Percentiles rank a stretch among this genome's conserved stretches.
These are phyloP conservation scores for Lentinula edodes DNA, from an alignment of 768 basidiomycete genomes.

Conservation along the genomic window DNA sequence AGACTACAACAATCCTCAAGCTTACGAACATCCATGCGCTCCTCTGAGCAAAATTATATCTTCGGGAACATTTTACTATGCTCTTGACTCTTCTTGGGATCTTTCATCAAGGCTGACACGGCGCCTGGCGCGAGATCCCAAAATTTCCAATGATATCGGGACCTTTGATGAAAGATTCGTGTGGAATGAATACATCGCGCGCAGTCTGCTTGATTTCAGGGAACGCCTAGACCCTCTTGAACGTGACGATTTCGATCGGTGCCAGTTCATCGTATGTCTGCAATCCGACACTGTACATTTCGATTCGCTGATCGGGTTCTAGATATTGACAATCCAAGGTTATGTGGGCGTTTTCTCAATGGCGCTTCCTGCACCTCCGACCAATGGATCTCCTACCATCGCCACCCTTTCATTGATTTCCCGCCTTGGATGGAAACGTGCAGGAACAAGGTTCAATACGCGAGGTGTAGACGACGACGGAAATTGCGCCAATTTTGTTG, in stretches of 20 bases:
- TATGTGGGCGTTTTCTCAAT: slow-evolving; percentile 83
- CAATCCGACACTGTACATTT: slow-evolving; percentile 6
- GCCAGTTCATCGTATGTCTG: slow-evolving; percentile 74
- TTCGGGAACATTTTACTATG: slow-evolving; percentile 91
- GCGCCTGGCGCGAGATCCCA: slow-evolving; percentile 51
- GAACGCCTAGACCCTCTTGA: slow-evolving; percentile 67
- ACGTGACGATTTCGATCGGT: slow-evolving; percentile 69
- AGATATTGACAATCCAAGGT: slow-evolving; percentile 93
- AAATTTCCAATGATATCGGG: slow-evolving; percentile 39
- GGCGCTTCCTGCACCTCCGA: slow-evolving; percentile 69
- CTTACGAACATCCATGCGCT: slow-evolving; percentile 86
- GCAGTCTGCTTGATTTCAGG: slow-evolving; percentile 84
- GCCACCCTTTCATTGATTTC: slow-evolving; percentile 80
- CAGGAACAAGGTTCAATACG: slow-evolving; percentile 96
- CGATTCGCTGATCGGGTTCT: slow-evolving; percentile 4
- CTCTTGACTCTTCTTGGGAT: slow-evolving; percentile 81
- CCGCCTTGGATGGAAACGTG: slow-evolving; percentile 88
- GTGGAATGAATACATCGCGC: slow-evolving; percentile 92
- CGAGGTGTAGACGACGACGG: slow-evolving; percentile 95
- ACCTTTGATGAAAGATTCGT: slow-evolving; percentile 84
- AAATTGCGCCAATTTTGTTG: slow-evolving; percentile 93
- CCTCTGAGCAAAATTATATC: slow-evolving; percentile 89
- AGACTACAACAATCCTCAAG: slow-evolving; percentile 44
- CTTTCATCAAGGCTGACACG: slow-evolving; percentile 77
- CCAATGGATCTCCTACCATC: slow-evolving; percentile 63